Evolutionary conservation across 495 filamentous ascomycete genomes (phyloP), one percentile per base, ranked within the genome.

Genomic region (Amphirosellinia nigrospora): DNA sequence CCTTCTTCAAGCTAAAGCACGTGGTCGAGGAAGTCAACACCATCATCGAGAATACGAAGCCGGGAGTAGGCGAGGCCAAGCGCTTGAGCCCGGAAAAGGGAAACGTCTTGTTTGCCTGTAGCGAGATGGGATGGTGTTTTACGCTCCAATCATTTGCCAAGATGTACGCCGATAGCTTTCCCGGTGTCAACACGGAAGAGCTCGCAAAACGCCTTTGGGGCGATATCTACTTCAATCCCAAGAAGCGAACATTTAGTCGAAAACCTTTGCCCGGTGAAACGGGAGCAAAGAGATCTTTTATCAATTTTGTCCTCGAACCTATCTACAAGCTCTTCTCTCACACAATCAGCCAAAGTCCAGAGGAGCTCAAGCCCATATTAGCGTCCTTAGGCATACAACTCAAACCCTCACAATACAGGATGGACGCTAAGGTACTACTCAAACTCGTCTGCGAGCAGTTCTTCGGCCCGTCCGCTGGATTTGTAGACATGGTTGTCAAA

Each of bases 271-370:
- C 75, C 21, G 70, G 73, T 23, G 96, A 99, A 75, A 89, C 94
- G 71, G 83, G 87, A 38, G 89, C 94, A 10, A 95, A 90, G 78
- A 86, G 96, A 50, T 90, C 92, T 10, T 99, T 99, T 80, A 93
- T 98, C 70, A 90, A 97, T 76, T 99, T 98, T 73, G 86, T 99
- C 43, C 83, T 99, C 48, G 96, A 99, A 77, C 96, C 96, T 32
- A 93, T 99, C 68, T 99, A 99, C 84, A 99, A 99, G 77, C 85
- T 99, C 39, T 98, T 96, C 80, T 94, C 95, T 8, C 96, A 98
- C 78, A 96, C 95, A 13, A 92, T 99, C 71, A 95, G 94, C 74
- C 91, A 97, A 75, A 94, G 91, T 72, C 92, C 96, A 0, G 90
- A 94, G 60, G 93, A 96, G 72, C 81, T 99, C 58, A 95, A 93